Conservation (phyloP, 2,329 filamentous ascomycete genomes). For the Lachnum nothofagi region DNA sequence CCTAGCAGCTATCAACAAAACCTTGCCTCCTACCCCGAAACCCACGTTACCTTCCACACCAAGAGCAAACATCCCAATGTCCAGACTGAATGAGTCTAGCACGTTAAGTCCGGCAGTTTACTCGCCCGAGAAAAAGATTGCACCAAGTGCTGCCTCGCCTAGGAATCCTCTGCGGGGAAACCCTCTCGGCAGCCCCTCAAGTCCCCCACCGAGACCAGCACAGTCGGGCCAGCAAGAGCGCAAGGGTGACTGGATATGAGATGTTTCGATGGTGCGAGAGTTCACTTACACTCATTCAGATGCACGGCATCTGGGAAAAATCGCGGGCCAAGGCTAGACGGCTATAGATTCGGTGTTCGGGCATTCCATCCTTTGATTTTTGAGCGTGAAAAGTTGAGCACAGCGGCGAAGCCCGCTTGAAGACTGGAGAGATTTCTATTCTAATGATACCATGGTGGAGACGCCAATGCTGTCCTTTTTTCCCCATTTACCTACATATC, state of each 20-base stretch:
- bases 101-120: conserved; percentile 48
- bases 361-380: neutral
- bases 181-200: conserved; percentile 4
- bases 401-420: neutral
- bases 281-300: neutral
- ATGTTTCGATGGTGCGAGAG: neutral
- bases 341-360: neutral
- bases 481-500: neutral
- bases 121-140: conserved; percentile 19
- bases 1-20: conserved; percentile 7
- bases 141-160: conserved; percentile 1
- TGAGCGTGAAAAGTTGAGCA: neutral
- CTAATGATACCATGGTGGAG: conserved; percentile 12
- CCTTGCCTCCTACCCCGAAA: conserved; percentile 12
- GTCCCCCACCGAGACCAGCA: neutral
- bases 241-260: conserved; percentile 13
- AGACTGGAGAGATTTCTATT: conserved; percentile 3
- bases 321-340: neutral
- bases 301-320: neutral
- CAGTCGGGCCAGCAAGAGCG: neutral
- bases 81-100: neutral
- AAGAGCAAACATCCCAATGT: conserved; percentile 25
- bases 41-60: conserved; percentile 13
- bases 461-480: conserved; percentile 1
- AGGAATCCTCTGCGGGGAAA: conserved; percentile 8